A percentile compares a stretch with the other conserved stretches of the same genome.
These are phyloP conservation scores for Hibiscus syriacus DNA, from an alignment of 345 rosid species.

Conservation along the genomic window DNA sequence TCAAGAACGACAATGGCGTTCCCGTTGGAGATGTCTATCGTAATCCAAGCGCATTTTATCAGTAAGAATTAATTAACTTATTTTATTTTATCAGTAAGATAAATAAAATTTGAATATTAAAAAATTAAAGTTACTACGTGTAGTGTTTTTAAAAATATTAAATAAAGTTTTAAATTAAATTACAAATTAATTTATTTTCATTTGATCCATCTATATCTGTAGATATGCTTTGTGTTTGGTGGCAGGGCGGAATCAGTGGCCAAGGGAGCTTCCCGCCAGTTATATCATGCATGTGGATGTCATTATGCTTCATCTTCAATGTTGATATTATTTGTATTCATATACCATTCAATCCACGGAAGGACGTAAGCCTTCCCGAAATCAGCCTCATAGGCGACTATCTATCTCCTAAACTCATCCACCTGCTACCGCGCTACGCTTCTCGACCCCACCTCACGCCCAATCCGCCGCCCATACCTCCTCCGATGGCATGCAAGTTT, in stretches of 20 bases:
- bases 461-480: conserved; percentile 53
- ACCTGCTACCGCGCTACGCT: conserved; percentile 24
- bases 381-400: conserved; percentile 50
- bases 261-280: no score
- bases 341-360: conserved; percentile 32
- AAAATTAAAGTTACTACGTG: neutral
- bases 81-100: neutral
- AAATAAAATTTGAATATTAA: neutral
- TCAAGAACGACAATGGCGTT: conserved; percentile 15
- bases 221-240: neutral
- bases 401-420: conserved; percentile 34
- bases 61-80: conserved; percentile 29
- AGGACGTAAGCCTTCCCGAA: conserved; percentile 78
- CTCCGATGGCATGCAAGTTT: conserved; percentile 45
- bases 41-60: conserved; percentile 47
- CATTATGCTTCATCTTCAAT: neutral
- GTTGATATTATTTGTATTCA: neutral
- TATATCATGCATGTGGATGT: neutral
- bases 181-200: no score
- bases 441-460: conserved; percentile 62
- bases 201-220: neutral
- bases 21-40: conserved; percentile 32
- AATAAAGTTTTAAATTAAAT: no score
- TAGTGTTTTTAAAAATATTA: neutral
- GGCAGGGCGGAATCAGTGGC: no score